Base-by-base conservation (phyloP, 2,329 filamentous ascomycete genomes). In the Claviceps quebecensis region DNA sequence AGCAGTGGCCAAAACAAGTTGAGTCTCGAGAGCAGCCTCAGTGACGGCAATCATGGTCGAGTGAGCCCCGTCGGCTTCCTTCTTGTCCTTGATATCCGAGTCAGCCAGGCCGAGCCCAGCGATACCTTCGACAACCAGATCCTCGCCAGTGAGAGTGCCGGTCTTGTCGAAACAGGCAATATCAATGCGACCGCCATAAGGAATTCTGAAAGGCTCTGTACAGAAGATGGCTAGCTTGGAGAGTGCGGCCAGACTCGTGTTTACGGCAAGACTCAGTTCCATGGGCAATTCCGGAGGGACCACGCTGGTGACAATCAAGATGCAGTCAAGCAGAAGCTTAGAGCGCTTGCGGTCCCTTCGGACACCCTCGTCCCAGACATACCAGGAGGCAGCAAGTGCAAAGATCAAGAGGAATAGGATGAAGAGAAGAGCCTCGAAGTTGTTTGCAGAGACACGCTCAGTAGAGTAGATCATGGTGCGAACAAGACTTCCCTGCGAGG, bases 391-490 rank as follows among this genome's bases (percentile, higher is more conserved):
- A 52, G 93, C 94, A 65, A 98, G 80, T 60, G 94, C 94, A 70
- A 98, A 98, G 60, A 97, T 80, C 51, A 95, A 79, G 29, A 98
- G 78, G 76, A 98, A 98, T 54, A 98, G 77, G 58, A 98, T 98
- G 73, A 98, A 98, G 55, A 95, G 77, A n/a, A 98, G 72, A 1
- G 93, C 93, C 69, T 98, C 93, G 45, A 84, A 83, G 63, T 98
- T 97, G 72, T 96, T 96, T 60, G 93, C 93, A n/a, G 91, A 97
- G 23, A 98, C 91, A 58, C 91, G 88, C 69, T 98, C 93, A 1
- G 93, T 98, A 1, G 94, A 96, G 73, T 95, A 98, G 63, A 98
- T 98, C 93, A 98, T 98, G 59, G 93, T 98, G 56, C 93, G 86
- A 54, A 98, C 93, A 54, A 98, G 79, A 68, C 89, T 96, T 56